These are phyloP conservation scores for Pluteus cervinus DNA, from an alignment of 768 basidiomycete genomes.

Conservation along the genomic window DNA sequence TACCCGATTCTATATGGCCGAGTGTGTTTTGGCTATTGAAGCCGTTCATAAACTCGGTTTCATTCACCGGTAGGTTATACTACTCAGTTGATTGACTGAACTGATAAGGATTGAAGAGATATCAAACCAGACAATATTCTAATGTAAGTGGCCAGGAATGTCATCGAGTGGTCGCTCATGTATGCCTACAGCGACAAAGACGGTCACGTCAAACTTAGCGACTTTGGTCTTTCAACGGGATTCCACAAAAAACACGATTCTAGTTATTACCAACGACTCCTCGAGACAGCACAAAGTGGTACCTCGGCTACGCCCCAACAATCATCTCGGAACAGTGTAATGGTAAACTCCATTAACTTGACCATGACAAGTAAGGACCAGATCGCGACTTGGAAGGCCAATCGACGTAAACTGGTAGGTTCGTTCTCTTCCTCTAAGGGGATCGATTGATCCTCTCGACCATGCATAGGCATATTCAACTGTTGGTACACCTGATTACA, in stretches of 20 bases:
- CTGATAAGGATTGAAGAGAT: conserved; percentile 47
- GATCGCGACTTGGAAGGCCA: conserved; percentile 99
- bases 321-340: conserved; percentile 82
- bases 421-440: neutral
- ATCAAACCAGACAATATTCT: conserved; percentile 97
- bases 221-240: conserved; percentile 98
- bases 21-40: conserved; percentile 96
- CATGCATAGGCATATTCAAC: conserved; percentile 84
- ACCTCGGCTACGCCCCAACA: conserved; percentile 35
- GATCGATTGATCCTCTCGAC: conserved; percentile 2
- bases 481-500: conserved; percentile 95
- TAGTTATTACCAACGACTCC: conserved; percentile 84
- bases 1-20: conserved; percentile 97
- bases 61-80: conserved; percentile 75
- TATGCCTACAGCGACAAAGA: conserved; percentile 61
- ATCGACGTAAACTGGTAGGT: conserved; percentile 85
- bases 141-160: conserved; percentile 42
- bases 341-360: conserved; percentile 95
- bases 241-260: conserved; percentile 99
- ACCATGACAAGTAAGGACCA: conserved; percentile 92
- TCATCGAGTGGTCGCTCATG: conserved; percentile 1
- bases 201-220: conserved; percentile 96
- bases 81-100: neutral
- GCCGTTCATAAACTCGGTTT: conserved; percentile 96
- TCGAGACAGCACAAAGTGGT: conserved; percentile 59